Percentiles rank a stretch among this genome's conserved stretches.
Evolutionary conservation across 2,329 filamentous ascomycete species (phyloP).

Genomic region (Pseudocercospora pini-densiflorae): DNA sequence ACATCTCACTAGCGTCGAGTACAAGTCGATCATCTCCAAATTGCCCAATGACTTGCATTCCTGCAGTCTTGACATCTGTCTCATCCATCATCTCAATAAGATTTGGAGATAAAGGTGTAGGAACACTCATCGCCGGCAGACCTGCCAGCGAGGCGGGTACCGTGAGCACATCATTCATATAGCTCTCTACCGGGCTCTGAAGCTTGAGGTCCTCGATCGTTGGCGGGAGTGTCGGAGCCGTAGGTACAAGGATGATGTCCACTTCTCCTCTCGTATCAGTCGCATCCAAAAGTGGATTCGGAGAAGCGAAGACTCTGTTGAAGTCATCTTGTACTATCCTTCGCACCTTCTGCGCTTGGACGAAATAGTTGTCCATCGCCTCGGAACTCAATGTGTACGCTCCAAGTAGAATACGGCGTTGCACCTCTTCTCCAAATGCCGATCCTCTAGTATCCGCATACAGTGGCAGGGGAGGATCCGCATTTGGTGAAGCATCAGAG

Average conservation of each 20-base stretch:
- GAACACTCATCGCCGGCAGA: slow-evolving; percentile 84
- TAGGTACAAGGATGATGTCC: slow-evolving; percentile 87
- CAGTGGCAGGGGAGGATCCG: slow-evolving; percentile 47
- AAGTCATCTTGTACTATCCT: slow-evolving; percentile 86
- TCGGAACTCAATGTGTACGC: slow-evolving; percentile 88
- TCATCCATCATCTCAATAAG: slow-evolving; percentile 27
- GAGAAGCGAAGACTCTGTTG: slow-evolving; percentile 71
- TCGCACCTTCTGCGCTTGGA: slow-evolving; percentile 87
- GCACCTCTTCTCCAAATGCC: slow-evolving; percentile 83
- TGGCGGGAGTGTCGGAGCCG: slow-evolving; percentile 77
- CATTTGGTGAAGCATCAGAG: slow-evolving; percentile 53
- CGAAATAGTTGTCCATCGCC: slow-evolving; percentile 95
- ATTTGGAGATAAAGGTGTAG: slow-evolving; percentile 53
- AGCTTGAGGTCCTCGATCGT: slow-evolving; percentile 61
- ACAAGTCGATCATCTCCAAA: slow-evolving; percentile 74
- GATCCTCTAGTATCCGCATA: slow-evolving; percentile 76
- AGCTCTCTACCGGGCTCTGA: slow-evolving; percentile 59
- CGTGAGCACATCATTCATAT: slow-evolving; percentile 94
- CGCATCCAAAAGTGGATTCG: slow-evolving; percentile 66
- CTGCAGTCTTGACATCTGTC: slow-evolving; percentile 51
- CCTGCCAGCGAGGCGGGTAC: slow-evolving; percentile 93
- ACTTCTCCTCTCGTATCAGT: slow-evolving; percentile 56
- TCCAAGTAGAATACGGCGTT: slow-evolving; percentile 83
- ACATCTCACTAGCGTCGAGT: slow-evolving; percentile 59
- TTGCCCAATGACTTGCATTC: slow-evolving; percentile 80